A percentile compares a stretch with the other conserved stretches of the same genome.
phyloP scores from a whole-genome alignment of 148 eudicot species.

The Silene latifolia region DNA sequence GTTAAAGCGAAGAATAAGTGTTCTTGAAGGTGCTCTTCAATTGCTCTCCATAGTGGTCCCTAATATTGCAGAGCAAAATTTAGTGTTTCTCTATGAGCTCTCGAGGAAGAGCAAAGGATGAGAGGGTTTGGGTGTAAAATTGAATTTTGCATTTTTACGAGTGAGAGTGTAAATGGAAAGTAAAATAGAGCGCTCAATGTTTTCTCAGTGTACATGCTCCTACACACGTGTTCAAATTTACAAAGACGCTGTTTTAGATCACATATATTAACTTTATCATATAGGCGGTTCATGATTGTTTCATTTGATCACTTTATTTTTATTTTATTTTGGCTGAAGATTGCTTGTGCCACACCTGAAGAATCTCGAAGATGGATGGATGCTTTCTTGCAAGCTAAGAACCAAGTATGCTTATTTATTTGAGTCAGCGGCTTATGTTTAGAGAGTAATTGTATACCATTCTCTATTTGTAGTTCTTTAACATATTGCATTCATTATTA shows the following conservation, averaged over 20 bases:
- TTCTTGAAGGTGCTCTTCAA: background rate
- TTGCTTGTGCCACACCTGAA: constrained; percentile 92
- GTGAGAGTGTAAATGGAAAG: background rate
- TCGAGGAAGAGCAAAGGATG: too few species aligned
- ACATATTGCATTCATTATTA: background rate
- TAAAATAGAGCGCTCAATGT: background rate
- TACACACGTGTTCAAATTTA: too few species aligned
- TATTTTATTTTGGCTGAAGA: constrained; percentile 41
- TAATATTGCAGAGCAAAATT: background rate
- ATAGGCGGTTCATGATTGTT: background rate
- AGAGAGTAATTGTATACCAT: background rate
- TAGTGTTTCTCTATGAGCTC: too few species aligned
- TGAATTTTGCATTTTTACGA: background rate
- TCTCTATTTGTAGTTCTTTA: background rate
- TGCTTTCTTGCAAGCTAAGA: constrained; percentile 93
- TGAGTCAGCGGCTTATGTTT: constrained; percentile 3
- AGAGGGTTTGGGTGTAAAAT: background rate
- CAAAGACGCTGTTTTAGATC: background rate
- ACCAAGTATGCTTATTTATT: constrained; percentile 45
- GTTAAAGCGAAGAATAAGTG: background rate
- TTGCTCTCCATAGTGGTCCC: background rate
- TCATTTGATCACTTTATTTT: constrained; percentile 24
- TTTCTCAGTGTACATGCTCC: background rate
- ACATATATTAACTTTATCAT: background rate
- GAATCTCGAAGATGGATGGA: constrained; percentile 87